Base-by-base conservation (phyloP, 768 basidiomycete genomes). In the Tulasnella sp. region DNA sequence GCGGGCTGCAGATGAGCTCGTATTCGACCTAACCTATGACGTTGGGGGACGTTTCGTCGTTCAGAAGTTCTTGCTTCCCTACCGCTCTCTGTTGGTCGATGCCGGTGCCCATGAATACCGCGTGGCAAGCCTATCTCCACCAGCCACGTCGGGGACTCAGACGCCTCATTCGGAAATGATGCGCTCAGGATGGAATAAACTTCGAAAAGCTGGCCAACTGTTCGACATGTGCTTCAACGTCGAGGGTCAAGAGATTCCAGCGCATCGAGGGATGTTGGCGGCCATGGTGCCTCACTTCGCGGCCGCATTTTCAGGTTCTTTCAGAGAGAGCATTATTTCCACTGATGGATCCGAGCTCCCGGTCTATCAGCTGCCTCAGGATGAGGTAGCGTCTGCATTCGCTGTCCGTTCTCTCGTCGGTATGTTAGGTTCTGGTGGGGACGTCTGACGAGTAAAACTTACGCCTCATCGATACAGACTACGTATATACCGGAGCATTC, bases 211-310 rank as follows among this genome's bases (percentile, higher is more conserved):
- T 0, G 75, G 42, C 15, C 42, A 57, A n/a, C 26, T 76, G 23
- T 13, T 46, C 67, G 55, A 76, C 57, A 7, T 76, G 1, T 55
- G 57, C 46, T 70, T 76, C 75, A 42, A 69, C 40, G 55, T 70
- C 5, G 11, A 67, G 29, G 40, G 57, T 0, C 37, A 35, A 37
- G 16, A 42, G 18, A 76, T 70, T 57, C 48, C 20, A 55, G 75
- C 75, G 0, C 75, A 76, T 55, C 75, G 75, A 67, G 55, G 55
- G 37, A 57, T 76, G 26, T 32, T 76, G 37, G 75, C 75, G n/a
- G 75, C 55, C 32, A 37, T 55, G 39, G 35, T 74, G 1, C 40
- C 39, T 15, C 73, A 74, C 32, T 74, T 44, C 23, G 6, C 15
- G 32, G 15, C 39, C 73, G 23, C 40, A 16, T 26, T 74, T 40